Conservation (phyloP, 176 grass and related monocot species). For the Tillandsia fasciculata region DNA sequence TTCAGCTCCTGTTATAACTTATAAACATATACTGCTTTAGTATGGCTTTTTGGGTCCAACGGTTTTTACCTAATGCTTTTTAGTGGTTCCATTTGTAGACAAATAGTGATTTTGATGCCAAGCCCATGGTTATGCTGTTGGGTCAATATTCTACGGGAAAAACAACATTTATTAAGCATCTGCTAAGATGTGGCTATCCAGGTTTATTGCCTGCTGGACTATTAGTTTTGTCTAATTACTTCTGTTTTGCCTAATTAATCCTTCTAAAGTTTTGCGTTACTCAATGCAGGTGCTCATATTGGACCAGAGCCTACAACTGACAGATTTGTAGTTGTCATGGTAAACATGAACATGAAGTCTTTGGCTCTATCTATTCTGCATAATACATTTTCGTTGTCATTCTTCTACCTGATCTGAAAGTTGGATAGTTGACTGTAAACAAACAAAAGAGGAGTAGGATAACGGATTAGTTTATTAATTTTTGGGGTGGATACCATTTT, state of each 20-base stretch:
- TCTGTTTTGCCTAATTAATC: not conserved
- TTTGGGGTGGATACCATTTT: no score
- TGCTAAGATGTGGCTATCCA: conserved; percentile 82
- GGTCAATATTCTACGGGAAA: conserved; percentile 99
- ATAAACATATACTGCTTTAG: not conserved
- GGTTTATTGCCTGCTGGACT: conserved; percentile 31
- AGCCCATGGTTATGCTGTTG: conserved; percentile 99
- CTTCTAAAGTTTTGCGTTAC: not conserved
- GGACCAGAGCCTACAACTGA: conserved; percentile 98
- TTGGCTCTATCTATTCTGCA: not conserved
- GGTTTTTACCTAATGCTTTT: not conserved
- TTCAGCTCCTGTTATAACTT: not conserved
- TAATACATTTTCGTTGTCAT: not conserved
- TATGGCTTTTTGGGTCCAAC: not conserved
- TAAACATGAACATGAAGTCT: conserved; percentile 5
- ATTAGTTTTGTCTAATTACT: conserved; percentile 1
- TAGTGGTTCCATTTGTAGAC: conserved; percentile 38
- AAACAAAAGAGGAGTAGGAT: no score
- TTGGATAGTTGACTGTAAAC: no score
- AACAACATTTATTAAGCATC: conserved; percentile 98
- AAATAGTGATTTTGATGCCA: conserved; percentile 97
- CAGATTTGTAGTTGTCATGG: conserved; percentile 91
- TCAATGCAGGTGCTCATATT: conserved; percentile 79
- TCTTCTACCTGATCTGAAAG: not conserved
- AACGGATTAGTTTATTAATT: no score